These are phyloP conservation scores for Aaosphaeria arxii DNA, from an alignment of 2,329 filamentous ascomycete species.

Conservation along the genomic window DNA sequence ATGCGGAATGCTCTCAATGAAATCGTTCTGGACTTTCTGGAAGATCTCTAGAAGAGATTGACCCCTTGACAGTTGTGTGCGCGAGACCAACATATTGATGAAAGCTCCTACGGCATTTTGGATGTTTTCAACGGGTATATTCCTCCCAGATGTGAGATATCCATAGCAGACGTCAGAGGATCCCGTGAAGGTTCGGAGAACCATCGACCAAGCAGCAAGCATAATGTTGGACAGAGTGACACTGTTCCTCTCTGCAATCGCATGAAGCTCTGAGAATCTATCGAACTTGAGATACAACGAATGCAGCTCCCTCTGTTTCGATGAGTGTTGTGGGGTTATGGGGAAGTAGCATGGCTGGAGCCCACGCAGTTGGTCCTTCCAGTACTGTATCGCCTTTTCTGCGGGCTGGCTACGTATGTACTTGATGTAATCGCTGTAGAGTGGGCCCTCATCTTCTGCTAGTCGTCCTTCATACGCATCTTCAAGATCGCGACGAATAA, in stretches of 20 bases:
- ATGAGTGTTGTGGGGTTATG: constrained; percentile 15
- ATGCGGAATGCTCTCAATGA: constrained; percentile 28
- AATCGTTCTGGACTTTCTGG: constrained; percentile 27
- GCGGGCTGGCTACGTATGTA: constrained; percentile 21
- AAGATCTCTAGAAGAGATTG: constrained; percentile 17
- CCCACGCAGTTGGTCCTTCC: constrained; percentile 28
- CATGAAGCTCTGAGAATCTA: constrained; percentile 26
- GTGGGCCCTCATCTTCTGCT: constrained; percentile 20
- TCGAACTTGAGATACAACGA: constrained; percentile 28
- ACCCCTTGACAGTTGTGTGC: constrained; percentile 13
- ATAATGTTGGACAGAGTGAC: constrained; percentile 33
- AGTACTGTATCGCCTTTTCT: constrained; percentile 22
- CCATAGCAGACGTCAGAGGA: constrained; percentile 35
- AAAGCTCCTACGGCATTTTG: constrained; percentile 47
- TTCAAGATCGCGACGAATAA: constrained; percentile 29
- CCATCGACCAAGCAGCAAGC: constrained; percentile 28
- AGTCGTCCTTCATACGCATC: constrained; percentile 27
- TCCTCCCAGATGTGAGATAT: constrained; percentile 38
- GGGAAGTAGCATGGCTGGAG: constrained; percentile 34
- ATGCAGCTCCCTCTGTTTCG: constrained; percentile 21
- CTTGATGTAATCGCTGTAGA: constrained; percentile 36
- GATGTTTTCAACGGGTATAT: constrained; percentile 45
- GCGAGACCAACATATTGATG: constrained; percentile 40
- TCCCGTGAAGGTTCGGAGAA: constrained; percentile 26
- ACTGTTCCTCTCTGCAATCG: constrained; percentile 20